Conservation (phyloP, 305 asterid species). For the Andrographis paniculata region DNA sequence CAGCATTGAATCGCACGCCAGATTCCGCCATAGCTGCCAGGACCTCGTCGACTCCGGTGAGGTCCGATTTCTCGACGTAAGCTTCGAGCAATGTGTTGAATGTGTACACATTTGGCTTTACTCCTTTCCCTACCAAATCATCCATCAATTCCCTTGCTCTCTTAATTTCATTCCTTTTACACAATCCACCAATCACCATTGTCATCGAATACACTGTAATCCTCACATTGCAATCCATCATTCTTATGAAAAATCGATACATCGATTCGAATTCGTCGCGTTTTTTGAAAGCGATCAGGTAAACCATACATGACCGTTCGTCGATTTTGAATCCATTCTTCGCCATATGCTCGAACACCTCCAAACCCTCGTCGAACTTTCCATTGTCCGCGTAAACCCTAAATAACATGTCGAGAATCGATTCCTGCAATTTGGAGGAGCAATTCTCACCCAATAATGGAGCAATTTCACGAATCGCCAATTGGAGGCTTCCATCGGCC, state of each 20-base stretch:
- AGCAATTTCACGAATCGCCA: conserved; percentile 41
- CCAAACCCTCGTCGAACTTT: conserved; percentile 45
- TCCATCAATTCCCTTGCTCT: conserved; percentile 46
- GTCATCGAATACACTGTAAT: conserved; percentile 69
- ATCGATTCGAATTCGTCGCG: conserved; percentile 30
- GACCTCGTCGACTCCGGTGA: conserved; percentile 33
- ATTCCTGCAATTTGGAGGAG: conserved; percentile 21
- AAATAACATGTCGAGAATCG: conserved; percentile 64
- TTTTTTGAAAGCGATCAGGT: conserved; percentile 46
- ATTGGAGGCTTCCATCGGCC: conserved; percentile 25
- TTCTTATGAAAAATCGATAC: conserved; percentile 40
- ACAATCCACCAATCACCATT: conserved; percentile 44
- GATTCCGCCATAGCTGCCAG: conserved; percentile 47
- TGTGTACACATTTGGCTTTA: conserved; percentile 50
- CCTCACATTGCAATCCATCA: conserved; percentile 51
- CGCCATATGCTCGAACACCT: conserved; percentile 61
- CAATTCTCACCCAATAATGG: conserved; percentile 23
- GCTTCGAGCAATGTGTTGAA: conserved; percentile 58
- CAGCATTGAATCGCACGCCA: conserved; percentile 46
- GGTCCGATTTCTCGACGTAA: conserved; percentile 37
- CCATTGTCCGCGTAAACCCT: conserved; percentile 57
- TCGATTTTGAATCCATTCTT: conserved; percentile 42
- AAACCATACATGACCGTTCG: conserved; percentile 72
- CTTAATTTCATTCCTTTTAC: conserved; percentile 40
- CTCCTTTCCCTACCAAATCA: conserved; percentile 38